Evolutionary conservation across 2,329 filamentous ascomycete genomes (phyloP), one percentile per base, ranked within the genome.

Genomic region (Aspergillus sp.): DNA sequence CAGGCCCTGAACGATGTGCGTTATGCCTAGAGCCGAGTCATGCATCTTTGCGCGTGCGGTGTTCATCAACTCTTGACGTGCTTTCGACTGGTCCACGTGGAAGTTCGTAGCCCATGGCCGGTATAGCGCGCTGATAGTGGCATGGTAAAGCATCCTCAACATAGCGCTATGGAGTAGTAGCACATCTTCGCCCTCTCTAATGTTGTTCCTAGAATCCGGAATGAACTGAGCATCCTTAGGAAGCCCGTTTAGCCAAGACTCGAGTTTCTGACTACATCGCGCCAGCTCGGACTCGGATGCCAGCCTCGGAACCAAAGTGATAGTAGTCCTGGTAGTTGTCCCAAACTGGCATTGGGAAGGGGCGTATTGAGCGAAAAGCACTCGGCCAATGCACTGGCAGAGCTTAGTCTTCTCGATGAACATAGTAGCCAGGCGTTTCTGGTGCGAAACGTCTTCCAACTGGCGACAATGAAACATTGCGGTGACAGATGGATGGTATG

Each of bases 321-420:
- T 89, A 12, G 79, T 83, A 1, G 80, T 82, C 30, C 86, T 84
- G 17, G 85, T 80, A 52, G 83, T 85, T 37, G 75, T 62, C 2
- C 78, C 71, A 60, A 88, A 87, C 55, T 88, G 82, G 55, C 85
- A 83, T 60, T 90, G 87, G 25, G 93, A 76, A 2, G 94, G 87
- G 13, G 87, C 90, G 65, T 95, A 95, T 63, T 95, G 90, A 25
- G 88, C 85, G 49, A 85, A 86, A 32, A 95, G 76, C 66, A 95
- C 89, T 60, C 88, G 81, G 59, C 87, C 89, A 63, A 95, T 88
- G 67, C 86, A 88, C 30, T 93, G 77, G 65, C 88, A 94, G 12
- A 95, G 79, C 66, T 89, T 89, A 2, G 88, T 85, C 66, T 93
- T 95, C 55, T 89, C 83, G 51, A 95, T 88, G 66, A 89, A 95